Percentiles rank a stretch among this genome's conserved stretches.
Evolutionary conservation across 768 basidiomycete species (phyloP).

Genomic region (Astraeus odoratus): DNA sequence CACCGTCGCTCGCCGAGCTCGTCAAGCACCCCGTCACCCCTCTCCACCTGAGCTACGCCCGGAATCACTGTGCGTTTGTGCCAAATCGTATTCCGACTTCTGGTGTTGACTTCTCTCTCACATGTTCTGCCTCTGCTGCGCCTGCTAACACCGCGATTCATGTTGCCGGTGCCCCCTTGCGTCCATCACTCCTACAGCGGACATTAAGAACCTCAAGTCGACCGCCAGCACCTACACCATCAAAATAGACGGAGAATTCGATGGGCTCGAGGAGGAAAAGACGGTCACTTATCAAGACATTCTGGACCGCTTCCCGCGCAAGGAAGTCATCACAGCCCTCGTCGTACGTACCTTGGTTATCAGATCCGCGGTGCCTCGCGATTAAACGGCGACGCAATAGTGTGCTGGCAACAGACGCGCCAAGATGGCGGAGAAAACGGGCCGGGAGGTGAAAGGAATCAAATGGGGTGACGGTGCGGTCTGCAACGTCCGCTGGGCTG

Average conservation of each 20-base stretch:
- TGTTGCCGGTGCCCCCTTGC: not conserved
- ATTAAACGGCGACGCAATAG: constrained; percentile 15
- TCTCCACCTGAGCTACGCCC: constrained; percentile 56
- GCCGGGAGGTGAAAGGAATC: constrained; percentile 43
- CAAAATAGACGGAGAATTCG: constrained; percentile 22
- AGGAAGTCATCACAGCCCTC: constrained; percentile 43
- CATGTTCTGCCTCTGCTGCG: constrained; percentile 25
- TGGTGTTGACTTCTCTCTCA: constrained; percentile 11
- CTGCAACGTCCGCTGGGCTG: constrained; percentile 63
- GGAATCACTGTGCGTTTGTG: constrained; percentile 62
- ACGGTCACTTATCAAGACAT: constrained; percentile 20
- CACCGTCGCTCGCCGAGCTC: constrained; percentile 52
- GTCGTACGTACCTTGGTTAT: constrained; percentile 33
- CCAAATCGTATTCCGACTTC: constrained; percentile 6
- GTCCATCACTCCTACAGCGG: constrained; percentile 16
- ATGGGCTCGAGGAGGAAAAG: constrained; percentile 8
- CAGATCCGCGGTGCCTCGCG: not conserved
- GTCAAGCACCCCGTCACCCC: constrained; percentile 42
- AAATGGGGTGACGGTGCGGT: constrained; percentile 65
- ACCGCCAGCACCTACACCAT: constrained; percentile 18
- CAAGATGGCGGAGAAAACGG: constrained; percentile 54
- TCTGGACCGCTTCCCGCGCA: constrained; percentile 10
- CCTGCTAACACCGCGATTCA: not conserved
- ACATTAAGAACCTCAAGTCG: constrained; percentile 17
- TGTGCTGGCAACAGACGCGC: constrained; percentile 64